Evolutionary conservation across 2,329 filamentous ascomycete genomes (phyloP), one percentile per base, ranked within the genome.

Genomic region (Cladosporium austrohemisphaericum): DNA sequence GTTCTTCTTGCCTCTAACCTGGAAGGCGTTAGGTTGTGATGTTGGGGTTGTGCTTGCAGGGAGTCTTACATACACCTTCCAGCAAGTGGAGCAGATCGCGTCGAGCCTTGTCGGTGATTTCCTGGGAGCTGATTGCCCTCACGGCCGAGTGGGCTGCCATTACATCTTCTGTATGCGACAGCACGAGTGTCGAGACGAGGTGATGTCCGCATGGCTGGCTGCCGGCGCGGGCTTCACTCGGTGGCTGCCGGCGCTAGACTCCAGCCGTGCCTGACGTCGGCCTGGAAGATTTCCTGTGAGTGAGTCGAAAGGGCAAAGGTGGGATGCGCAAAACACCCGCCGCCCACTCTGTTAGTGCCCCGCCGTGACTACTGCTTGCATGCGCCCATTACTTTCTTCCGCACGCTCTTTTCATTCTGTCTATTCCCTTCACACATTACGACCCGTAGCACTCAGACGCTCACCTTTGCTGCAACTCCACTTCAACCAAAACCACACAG

Each of bases 1-100:
- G 65, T 96, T 97, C 78, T 98, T 98, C 81, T 97, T 98, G 60
- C 94, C 94, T 66, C 92, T 88, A 57, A 97, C 89, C 93, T 98
- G 46, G 8, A 14, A 41, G 14, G 25, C 36, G 50, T 61, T 43
- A 59, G 55, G 49, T 32, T n/a, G 13, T 29, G 18, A 14, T 8
- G 26, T 29, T n/a, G n/a, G n/a, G n/a, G n/a, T n/a, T n/a, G n/a
- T n/a, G n/a, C 33, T 25, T 16, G 14, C 13, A 20, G 31, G 16
- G 18, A 62, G 60, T 67, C 70, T 72, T 73, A 87, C 90, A 81
- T 86, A 98, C 93, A 70, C 87, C 85, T 80, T 97, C 92, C 54
- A 98, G 85, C 60, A 97, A 83, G 71, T 86, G 84, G 59, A 98
- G 78, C 58, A 98, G 77, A 67, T 96, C 89, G 68, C 90, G 90